Evolutionary conservation across 352 stramenopile genomes (phyloP), one percentile per base, ranked within the genome.

Genomic region (Aphanomyces astaci): DNA sequence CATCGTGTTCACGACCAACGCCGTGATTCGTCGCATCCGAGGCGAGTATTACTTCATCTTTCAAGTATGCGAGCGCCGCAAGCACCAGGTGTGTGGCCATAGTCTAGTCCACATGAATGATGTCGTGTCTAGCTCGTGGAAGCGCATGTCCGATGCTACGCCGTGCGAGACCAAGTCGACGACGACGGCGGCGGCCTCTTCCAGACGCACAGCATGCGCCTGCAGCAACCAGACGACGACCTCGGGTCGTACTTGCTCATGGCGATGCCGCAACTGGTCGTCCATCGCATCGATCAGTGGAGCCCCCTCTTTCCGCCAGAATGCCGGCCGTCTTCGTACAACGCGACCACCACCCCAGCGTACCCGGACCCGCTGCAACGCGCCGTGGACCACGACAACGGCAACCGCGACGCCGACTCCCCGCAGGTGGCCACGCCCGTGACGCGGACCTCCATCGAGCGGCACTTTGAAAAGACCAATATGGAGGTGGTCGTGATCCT

Each of bases 11-110:
- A 87, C 82, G 4, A 87, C 90, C 27, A 78, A 77, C 17, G 88
- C 83, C 1, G 82, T 96, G 28, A 95, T 96, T 76, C 89, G 89
- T 32, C 84, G 90, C 70, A 95, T 96, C 65, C 86, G 88, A 15
- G 89, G 88, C 2, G 77, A 92, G 48, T 95, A 86, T 67, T 96
- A 96, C 78, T 87, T 96, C 56, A 96, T 96, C 86, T 88, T 96
- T 66, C 89, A 96, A 63, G 84, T 91, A 1, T 96, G 89, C 53
- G 89, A 96, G 66, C 79, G 87, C 36, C 84, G 89, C 27, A 95
- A 96, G 63, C 87, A 96, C 59, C 89, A 96, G 24, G 56, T 53
- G 31, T 3, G 17, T 9, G 36, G 36, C 27, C n/a, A 39, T 48
- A 17, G 32, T 32, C 48, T 22, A 59, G 15, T 36, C 22, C 11